Evolutionary conservation across 2,329 filamentous ascomycete species (phyloP).

Genomic region (Amesomyces nigricolor): DNA sequence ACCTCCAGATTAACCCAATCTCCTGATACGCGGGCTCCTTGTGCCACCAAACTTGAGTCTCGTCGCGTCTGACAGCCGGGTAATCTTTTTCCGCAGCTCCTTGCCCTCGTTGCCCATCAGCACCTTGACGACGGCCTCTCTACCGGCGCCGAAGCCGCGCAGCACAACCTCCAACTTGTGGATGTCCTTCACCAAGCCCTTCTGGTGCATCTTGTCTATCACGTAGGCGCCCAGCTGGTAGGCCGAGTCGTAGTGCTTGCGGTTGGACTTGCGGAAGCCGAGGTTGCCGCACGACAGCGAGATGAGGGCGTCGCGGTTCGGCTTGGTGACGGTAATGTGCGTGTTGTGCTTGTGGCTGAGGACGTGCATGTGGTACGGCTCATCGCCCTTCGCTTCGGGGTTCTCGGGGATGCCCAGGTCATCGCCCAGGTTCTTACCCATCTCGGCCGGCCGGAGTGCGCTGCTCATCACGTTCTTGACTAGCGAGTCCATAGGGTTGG

Average conservation of each 20-base stretch:
- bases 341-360: constrained; percentile 90
- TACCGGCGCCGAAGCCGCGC: constrained; percentile 77
- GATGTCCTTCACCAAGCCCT: constrained; percentile 71
- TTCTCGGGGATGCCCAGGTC: constrained; percentile 36
- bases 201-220: constrained; percentile 77
- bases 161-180: constrained; percentile 71
- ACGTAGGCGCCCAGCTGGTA: constrained; percentile 85
- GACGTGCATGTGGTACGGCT: constrained; percentile 82
- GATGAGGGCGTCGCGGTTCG: constrained; percentile 72
- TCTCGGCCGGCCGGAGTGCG: not conserved
- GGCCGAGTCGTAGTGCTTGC: constrained; percentile 81
- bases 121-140: constrained; percentile 86
- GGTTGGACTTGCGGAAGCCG: constrained; percentile 78
- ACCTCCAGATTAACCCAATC: constrained; percentile 53
- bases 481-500: constrained; percentile 8
- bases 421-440: constrained; percentile 19
- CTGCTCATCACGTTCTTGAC: constrained; percentile 12
- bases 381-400: constrained; percentile 49
- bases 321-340: constrained; percentile 82
- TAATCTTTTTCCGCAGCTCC: constrained; percentile 66
- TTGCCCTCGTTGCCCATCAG: constrained; percentile 81
- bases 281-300: constrained; percentile 80
- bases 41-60: constrained; percentile 94
- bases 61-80: constrained; percentile 77
- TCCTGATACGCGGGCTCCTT: constrained; percentile 75